Percentiles rank a stretch among this genome's conserved stretches.
Conservation (phyloP, 345 rosid genomes). For the Syzygium oleosum region DNA sequence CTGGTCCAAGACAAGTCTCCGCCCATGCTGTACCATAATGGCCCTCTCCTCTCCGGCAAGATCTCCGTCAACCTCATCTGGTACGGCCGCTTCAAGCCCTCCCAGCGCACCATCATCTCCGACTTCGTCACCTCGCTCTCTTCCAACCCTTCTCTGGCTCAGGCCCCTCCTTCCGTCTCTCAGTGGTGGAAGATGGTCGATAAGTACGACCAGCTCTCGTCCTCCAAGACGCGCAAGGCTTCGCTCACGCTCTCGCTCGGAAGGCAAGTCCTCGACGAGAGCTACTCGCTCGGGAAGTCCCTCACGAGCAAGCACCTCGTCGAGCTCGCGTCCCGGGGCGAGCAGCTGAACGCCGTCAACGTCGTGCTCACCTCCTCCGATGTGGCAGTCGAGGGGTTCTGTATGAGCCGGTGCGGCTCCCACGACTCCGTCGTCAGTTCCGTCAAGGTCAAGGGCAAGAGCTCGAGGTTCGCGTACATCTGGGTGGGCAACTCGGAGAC, state of each 20-base stretch:
- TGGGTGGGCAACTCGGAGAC: slow-evolving; percentile 80
- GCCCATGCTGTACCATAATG: slow-evolving; percentile 53
- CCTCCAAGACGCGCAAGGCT: slow-evolving; percentile 7
- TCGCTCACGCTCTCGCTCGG: slow-evolving; percentile 3
- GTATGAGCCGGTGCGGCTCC: slow-evolving; percentile 57
- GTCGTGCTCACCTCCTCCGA: slow-evolving; percentile 47
- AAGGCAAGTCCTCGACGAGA: slow-evolving; percentile 1
- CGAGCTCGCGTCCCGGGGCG: neutral
- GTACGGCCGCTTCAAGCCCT: slow-evolving; percentile 70
- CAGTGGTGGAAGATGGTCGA: slow-evolving; percentile 69
- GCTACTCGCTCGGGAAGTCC: slow-evolving; percentile 3
- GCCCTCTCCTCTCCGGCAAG: slow-evolving; percentile 62
- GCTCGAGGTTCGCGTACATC: slow-evolving; percentile 47
- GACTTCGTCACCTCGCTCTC: slow-evolving; percentile 53
- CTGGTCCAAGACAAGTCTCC: slow-evolving; percentile 20
- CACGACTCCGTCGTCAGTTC: slow-evolving; percentile 37
- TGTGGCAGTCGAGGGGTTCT: slow-evolving; percentile 44
- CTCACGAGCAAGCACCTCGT: slow-evolving; percentile 1
- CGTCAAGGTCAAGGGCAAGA: slow-evolving; percentile 15
- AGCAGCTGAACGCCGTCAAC: slow-evolving; percentile 21
- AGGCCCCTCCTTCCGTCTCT: slow-evolving; percentile 48
- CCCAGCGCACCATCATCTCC: slow-evolving; percentile 50
- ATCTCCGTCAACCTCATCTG: slow-evolving; percentile 61
- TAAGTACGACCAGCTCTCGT: slow-evolving; percentile 43
- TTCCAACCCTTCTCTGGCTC: slow-evolving; percentile 5